Evolutionary conservation across 805 yeast species (phyloP), one percentile per base, ranked within the genome.

Genomic region (Candida gorgasii): DNA sequence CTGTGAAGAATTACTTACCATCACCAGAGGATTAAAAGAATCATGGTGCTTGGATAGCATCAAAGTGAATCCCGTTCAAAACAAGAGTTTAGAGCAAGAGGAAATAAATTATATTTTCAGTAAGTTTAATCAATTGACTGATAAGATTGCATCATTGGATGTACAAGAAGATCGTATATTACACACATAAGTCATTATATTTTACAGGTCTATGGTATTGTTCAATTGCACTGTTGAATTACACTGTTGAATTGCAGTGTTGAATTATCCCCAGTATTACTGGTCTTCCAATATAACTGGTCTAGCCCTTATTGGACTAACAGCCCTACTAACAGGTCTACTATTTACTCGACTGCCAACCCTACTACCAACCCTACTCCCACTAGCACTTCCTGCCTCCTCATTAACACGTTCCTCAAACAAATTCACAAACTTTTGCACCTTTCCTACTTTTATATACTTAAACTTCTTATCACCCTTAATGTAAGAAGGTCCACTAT

Each of bases 1-100:
- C 12, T 71, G 79, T 31, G 80, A 79, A 48, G 84, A 79, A 43
- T 58, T 79, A 28, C 56, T 79, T 11, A 54, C 70, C 1, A 65
- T 79, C 1, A 75, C 82, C 1, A 57, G 79, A 33, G 66, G 69
- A 0, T 57, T 79, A 35, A 73, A 75, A 49, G 84, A 79, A 54
- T 67, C 75, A 3, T 79, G 84, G 84, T 72, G 78, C 30, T 57
- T 79, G 41, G 82, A 81, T 2, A 76, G 79, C 17, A 61, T 78
- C 41, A 75, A 75, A 29, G 69, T 65, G 11, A 53, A 54, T 8
- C 33, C 46, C 1, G 39, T 39, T 2, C 40, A 44, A 13, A 48
- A 43, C 7, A 48, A 47, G 9, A 43, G 42, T 11, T 36, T 51
- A 22, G 55, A 52, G 26, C 58, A 58, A 19, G 49, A 50, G 19